A percentile compares a stretch with the other conserved stretches of the same genome.
These are phyloP conservation scores for Drechslerella coelobrocha DNA, from an alignment of 2,329 filamentous ascomycete species.

Conservation along the genomic window DNA sequence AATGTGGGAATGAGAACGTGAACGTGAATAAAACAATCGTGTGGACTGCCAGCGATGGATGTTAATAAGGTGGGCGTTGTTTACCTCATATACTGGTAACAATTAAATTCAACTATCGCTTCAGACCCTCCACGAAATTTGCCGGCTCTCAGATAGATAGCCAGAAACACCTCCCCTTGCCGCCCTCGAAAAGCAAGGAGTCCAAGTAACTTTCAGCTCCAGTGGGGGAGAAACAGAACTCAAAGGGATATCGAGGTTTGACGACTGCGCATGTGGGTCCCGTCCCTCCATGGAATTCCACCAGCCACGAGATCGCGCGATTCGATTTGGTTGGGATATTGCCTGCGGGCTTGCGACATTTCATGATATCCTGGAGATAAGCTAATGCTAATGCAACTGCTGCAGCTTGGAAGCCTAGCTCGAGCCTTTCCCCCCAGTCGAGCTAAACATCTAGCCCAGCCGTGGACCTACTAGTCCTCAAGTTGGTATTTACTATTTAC, in stretches of 20 bases:
- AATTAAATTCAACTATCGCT: too few relatives aligned
- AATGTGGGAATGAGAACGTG: background rate
- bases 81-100: background rate
- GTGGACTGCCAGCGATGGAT: too few relatives aligned
- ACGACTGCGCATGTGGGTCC: background rate
- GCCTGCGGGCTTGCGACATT: constrained; percentile 37
- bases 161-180: background rate
- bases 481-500: background rate
- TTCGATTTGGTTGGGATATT: too few relatives aligned
- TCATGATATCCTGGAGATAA: constrained; percentile 27
- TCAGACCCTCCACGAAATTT: too few relatives aligned
- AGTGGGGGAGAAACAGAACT: constrained; percentile 12
- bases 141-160: background rate
- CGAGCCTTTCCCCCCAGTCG: background rate
- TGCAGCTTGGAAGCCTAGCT: constrained; percentile 7
- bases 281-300: constrained; percentile 3
- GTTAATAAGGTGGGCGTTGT: too few relatives aligned
- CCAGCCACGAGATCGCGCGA: constrained; percentile 44
- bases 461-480: background rate
- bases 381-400: background rate
- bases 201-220: background rate
- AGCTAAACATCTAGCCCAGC: background rate
- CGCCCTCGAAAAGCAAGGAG: constrained; percentile 15
- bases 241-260: background rate
- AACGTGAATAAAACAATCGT: too few relatives aligned